Evolutionary conservation across 2,329 filamentous ascomycete genomes (phyloP), one percentile per base, ranked within the genome.

Genomic region (Pseudogymnoascus sp.): DNA sequence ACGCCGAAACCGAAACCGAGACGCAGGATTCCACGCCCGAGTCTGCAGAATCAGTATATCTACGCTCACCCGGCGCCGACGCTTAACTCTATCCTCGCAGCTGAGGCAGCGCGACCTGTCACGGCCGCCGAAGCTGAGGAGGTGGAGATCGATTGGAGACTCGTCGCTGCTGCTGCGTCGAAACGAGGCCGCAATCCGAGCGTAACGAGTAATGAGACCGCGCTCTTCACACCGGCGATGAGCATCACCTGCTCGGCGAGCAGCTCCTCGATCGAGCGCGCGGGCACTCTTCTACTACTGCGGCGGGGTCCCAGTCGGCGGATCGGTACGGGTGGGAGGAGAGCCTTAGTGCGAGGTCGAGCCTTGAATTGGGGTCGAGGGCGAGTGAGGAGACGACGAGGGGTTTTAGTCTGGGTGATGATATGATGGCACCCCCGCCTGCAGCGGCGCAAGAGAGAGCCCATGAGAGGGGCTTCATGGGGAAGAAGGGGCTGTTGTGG

Each of bases 261-360:
- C 33, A 59, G 18, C 33, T 59, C n/a, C 28, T 59, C n/a, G 52
- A 59, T 31, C 41, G 21, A 12, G 41, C 41, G 21, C 25, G 41
- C 21, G 41, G 25, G 11, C 41, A 45, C 12, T 45, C 41, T 2
- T 25, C 41, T 14, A 45, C 21, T 5, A 45, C 41, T 3, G 52
- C 11, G 2, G 33, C 52, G 8, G 25, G 5, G 1, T 31, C 28
- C 2, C 33, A 37, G 2, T 23, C 14, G 21, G 5, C 33, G 21
- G 52, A 59, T 59, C 52, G 52, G 52, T 59, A 59, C 3, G 52
- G 52, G 25, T 59, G 52, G 52, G 52, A 59, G 28, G 52, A 59
- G 25, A 37, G 33, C 3, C 52, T 33, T 35, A 59, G 52, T 31
- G 52, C 52, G 52, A 11, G 52, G 6, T 31, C 33, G 52, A 59